Evolutionary conservation across 2,329 filamentous ascomycete species (phyloP).

Genomic region (Plectosphaerella plurivora): DNA sequence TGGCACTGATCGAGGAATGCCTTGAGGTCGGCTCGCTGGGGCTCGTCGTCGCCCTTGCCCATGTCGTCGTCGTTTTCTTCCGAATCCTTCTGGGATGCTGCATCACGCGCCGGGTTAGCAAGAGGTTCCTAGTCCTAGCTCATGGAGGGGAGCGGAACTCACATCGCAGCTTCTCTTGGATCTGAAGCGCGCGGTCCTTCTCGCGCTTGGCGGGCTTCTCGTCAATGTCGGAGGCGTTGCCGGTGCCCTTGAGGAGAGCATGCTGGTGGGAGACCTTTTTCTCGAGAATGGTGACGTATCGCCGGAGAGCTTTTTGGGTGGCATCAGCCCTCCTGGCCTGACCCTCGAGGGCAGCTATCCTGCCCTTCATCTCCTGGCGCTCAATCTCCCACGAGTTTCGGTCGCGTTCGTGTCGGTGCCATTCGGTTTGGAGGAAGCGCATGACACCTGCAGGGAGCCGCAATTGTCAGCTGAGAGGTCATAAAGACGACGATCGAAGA

Average conservation of each 20-base stretch:
- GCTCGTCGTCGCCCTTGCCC: conserved; percentile 42
- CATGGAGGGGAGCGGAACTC: conserved; percentile 9
- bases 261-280: conserved; percentile 81
- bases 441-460: conserved; percentile 67
- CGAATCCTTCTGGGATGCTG: conserved; percentile 22
- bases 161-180: conserved; percentile 55
- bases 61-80: conserved; percentile 42
- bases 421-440: conserved; percentile 98
- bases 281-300: conserved; percentile 87
- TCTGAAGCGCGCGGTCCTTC: conserved; percentile 47
- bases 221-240: conserved; percentile 32
- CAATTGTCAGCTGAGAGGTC: not conserved
- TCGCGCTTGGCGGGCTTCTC: conserved; percentile 37
- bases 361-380: conserved; percentile 96
- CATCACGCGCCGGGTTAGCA: not conserved
- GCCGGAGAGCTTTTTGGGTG: conserved; percentile 82
- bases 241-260: conserved; percentile 59
- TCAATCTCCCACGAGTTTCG: conserved; percentile 99
- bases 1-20: conserved; percentile 61
- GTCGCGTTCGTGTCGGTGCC: conserved; percentile 97
- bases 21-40: conserved; percentile 50
- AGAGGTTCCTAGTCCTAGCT: not conserved
- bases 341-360: conserved; percentile 91
- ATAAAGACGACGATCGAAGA: not conserved
- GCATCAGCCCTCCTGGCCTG: conserved; percentile 82